A percentile compares a stretch with the other conserved stretches of the same genome.
These are phyloP conservation scores for Seiridium cupressi DNA, from an alignment of 2,329 filamentous ascomycete species.

Conservation along the genomic window DNA sequence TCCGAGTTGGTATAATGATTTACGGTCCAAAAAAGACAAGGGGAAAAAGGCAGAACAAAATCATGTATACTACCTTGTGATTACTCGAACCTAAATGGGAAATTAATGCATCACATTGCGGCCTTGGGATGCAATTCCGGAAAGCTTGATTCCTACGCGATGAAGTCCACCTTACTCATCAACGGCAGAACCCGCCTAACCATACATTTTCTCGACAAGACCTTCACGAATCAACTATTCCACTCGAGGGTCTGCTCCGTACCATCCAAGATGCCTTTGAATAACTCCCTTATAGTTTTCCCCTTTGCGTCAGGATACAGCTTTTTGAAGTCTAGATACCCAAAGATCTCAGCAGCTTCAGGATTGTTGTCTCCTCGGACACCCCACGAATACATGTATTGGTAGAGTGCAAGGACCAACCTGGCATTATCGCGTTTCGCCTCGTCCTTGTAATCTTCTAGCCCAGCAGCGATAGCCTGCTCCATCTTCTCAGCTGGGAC, in stretches of 20 bases:
- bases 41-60: too few relatives aligned
- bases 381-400: background rate
- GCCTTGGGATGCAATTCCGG: too few relatives aligned
- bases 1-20: too few relatives aligned
- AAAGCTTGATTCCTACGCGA: too few relatives aligned
- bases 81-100: too few relatives aligned
- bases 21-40: too few relatives aligned
- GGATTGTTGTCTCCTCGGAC: conserved; percentile 50
- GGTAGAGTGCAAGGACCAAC: background rate
- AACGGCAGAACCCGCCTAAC: too few relatives aligned
- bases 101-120: too few relatives aligned
- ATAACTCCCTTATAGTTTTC: conserved; percentile 15
- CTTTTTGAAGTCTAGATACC: conserved; percentile 49
- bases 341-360: conserved; percentile 51
- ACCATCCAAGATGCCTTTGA: background rate
- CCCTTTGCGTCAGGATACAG: conserved; percentile 51
- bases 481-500: conserved; percentile 9
- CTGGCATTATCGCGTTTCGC: conserved; percentile 3
- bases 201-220: too few relatives aligned
- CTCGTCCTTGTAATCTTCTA: conserved; percentile 1
- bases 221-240: too few relatives aligned
- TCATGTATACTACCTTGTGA: too few relatives aligned
- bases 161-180: too few relatives aligned
- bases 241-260: background rate
- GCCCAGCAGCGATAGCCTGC: background rate